phyloP scores from a whole-genome alignment of 169 alveolate species.

The Theileria luwenshuni region DNA sequence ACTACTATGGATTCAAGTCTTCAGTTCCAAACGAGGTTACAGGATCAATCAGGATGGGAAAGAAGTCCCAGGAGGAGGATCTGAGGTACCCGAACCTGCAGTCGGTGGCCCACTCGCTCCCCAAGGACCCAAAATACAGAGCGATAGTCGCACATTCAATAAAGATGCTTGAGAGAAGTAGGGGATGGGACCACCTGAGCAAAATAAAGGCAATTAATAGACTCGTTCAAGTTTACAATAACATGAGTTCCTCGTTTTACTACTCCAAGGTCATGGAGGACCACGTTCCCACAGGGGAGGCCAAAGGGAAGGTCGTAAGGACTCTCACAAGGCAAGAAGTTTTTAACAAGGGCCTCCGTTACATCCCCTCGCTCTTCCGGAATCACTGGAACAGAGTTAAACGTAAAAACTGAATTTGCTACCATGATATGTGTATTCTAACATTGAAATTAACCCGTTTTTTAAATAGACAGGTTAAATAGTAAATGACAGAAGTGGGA shows the following conservation, averaged over 20 bases:
- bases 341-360: slow-evolving; percentile 70
- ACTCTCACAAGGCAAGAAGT: slow-evolving; percentile 71
- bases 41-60: slow-evolving; percentile 67
- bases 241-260: slow-evolving; percentile 67
- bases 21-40: slow-evolving; percentile 60
- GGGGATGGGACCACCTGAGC: slow-evolving; percentile 79
- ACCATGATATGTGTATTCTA: not conserved
- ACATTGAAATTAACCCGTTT: not conserved
- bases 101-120: slow-evolving; percentile 79
- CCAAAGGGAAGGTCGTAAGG: slow-evolving; percentile 50
- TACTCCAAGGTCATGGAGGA: slow-evolving; percentile 67
- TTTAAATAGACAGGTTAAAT: not conserved
- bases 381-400: slow-evolving; percentile 65
- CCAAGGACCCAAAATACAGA: slow-evolving; percentile 76
- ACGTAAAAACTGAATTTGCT: slow-evolving; percentile 11
- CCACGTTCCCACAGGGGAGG: slow-evolving; percentile 62
- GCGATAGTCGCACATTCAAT: slow-evolving; percentile 75
- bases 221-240: slow-evolving; percentile 76
- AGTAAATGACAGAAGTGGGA: slow-evolving; percentile 91
- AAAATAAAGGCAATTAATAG: slow-evolving; percentile 76
- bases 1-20: slow-evolving; percentile 60
- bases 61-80: slow-evolving; percentile 5
- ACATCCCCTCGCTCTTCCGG: slow-evolving; percentile 71
- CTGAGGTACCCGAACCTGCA: slow-evolving; percentile 74
- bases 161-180: slow-evolving; percentile 71